Conservation (phyloP, 2,329 filamentous ascomycete genomes). For the Cladophialophora immunda region DNA sequence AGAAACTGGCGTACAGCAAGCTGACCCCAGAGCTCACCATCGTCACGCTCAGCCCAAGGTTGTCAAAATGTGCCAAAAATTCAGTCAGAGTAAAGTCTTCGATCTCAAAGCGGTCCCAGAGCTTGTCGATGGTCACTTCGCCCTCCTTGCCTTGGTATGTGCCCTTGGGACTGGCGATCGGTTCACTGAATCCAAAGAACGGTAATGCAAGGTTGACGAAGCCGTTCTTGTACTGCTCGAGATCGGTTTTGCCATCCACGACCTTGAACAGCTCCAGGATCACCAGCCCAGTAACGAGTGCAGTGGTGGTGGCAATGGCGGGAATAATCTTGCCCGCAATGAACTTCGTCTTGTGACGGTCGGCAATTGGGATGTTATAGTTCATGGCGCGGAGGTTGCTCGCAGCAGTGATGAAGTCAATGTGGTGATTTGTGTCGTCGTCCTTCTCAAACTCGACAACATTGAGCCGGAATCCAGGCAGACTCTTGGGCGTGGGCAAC, state of each 20-base stretch:
- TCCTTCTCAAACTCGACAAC: slow-evolving; percentile 99
- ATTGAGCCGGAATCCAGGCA: slow-evolving; percentile 87
- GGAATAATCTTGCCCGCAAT: slow-evolving; percentile 99
- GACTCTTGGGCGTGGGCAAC: slow-evolving; percentile 78
- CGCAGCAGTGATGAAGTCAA: slow-evolving; percentile 97
- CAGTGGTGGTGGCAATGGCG: slow-evolving; percentile 96
- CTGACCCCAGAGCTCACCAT: slow-evolving; percentile 99
- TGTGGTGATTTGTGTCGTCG: slow-evolving; percentile 96
- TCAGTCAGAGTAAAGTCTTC: slow-evolving; percentile 84
- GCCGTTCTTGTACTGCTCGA: slow-evolving; percentile 99
- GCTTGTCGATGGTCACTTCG: slow-evolving; percentile 87
- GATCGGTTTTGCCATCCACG: slow-evolving; percentile 92
- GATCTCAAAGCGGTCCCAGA: slow-evolving; percentile 94
- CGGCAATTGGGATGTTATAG: slow-evolving; percentile 93
- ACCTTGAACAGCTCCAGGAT: slow-evolving; percentile 96
- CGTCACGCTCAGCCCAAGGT: slow-evolving; percentile 79
- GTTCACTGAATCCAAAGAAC: slow-evolving; percentile 98
- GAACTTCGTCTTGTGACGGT: slow-evolving; percentile 98
- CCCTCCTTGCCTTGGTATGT: slow-evolving; percentile 82
- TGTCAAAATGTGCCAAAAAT: slow-evolving; percentile 82
- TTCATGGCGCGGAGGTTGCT: slow-evolving; percentile 97
- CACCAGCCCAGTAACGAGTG: slow-evolving; percentile 91
- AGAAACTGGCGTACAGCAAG: slow-evolving; percentile 92
- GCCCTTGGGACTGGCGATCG: slow-evolving; percentile 91
- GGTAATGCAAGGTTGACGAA: slow-evolving; percentile 96